A percentile compares a stretch with the other conserved stretches of the same genome.
Evolutionary conservation across 1,284 basidiomycete genomes (phyloP).

Genomic region (Afroboletus lepidellus): DNA sequence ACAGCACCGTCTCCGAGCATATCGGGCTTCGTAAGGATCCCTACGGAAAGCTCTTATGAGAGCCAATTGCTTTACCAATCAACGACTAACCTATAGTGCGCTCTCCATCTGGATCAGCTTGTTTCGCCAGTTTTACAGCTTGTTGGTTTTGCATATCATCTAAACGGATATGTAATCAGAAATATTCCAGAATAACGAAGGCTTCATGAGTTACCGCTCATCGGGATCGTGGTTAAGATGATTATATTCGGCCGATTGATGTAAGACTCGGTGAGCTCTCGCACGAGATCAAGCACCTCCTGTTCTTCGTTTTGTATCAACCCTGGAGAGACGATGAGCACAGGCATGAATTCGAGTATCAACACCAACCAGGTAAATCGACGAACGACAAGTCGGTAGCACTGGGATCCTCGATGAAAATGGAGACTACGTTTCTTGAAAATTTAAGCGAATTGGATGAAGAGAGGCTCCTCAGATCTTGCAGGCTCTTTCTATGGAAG

Average conservation of each 20-base stretch:
- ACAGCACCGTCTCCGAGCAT: constrained; percentile 45
- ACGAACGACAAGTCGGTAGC: constrained; percentile 49
- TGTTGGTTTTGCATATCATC: constrained; percentile 68
- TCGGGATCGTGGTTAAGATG: constrained; percentile 61
- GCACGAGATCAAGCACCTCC: constrained; percentile 45
- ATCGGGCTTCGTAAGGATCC: constrained; percentile 69
- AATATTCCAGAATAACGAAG: background rate
- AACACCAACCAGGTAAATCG: constrained; percentile 46
- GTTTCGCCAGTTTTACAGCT: constrained; percentile 51
- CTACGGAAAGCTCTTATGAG: constrained; percentile 30
- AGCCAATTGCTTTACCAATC: background rate
- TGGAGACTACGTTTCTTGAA: constrained; percentile 54
- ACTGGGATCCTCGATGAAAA: constrained; percentile 45
- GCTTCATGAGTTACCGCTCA: constrained; percentile 45
- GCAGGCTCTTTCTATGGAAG: constrained; percentile 37
- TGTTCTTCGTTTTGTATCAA: constrained; percentile 53
- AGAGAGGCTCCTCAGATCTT: constrained; percentile 31
- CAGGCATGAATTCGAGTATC: background rate
- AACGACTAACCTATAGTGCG: constrained; percentile 55
- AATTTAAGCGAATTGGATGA: constrained; percentile 38
- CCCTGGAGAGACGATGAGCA: constrained; percentile 34
- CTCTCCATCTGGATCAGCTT: constrained; percentile 49
- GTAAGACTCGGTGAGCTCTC: constrained; percentile 44
- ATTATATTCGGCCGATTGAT: constrained; percentile 48
- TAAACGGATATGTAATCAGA: constrained; percentile 23